Base-by-base conservation (phyloP, 768 basidiomycete genomes). In the Mycena polygramma region DNA sequence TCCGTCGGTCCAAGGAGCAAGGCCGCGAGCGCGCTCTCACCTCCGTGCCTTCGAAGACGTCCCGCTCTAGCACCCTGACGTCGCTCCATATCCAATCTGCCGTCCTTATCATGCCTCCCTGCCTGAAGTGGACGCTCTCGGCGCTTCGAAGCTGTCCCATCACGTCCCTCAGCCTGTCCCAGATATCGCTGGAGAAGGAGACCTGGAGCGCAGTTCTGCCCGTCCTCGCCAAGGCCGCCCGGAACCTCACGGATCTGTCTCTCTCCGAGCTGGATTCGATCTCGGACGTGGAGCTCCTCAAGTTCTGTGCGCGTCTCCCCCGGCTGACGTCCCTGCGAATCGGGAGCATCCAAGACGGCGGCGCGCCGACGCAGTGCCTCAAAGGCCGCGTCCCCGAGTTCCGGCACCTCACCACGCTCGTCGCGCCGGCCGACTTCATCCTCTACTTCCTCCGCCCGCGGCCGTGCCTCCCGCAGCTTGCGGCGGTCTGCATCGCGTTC, bases 51-150 rank as follows among this genome's bases (percentile, higher is more conserved):
- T 22, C 53, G 15, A 65, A 46, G 49, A 6, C 37, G 10, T 53
- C 68, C 22, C 68, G 68, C 14, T 39, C 65, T 7, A 26, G 59
- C 48, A 58, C 35, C 19, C 61, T 69, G 10, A 67, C 64, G 6
- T 52, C 68, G 1, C 68, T 73, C 11, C 72, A 67, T 52, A 73
- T 73, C 37, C 65, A 73, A 48, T 73, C 72, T 15, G 72, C 55
- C 35, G 43, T 70, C 51, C 72, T 73, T 26, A 45, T 73, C 22
- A 69, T 54, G 64, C 72, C 68, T 3, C 72, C 72, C 5, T 66
- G 68, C 60, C 68, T 73, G 48, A 53, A 22, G 55, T 73, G 72
- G 72, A 73, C 72, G 15, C 41, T 73, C 7, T 73, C 72, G 19
- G 68, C 63, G 8, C 65, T 73, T 24, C 68, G 65, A 1, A 14